Conservation (phyloP, 345 rosid species). For the Raphanus raphanistrum region DNA sequence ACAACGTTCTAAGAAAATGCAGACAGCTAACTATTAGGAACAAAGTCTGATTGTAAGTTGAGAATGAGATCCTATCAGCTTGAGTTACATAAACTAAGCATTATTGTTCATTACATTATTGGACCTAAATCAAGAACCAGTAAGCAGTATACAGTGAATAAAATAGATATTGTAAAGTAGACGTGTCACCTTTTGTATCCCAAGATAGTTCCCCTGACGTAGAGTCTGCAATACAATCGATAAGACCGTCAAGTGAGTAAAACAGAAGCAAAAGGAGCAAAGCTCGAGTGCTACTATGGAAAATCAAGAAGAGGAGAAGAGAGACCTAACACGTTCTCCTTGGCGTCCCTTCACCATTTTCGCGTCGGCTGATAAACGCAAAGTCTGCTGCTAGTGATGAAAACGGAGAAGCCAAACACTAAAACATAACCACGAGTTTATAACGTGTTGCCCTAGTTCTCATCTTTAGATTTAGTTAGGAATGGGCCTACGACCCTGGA, state of each 20-base stretch:
- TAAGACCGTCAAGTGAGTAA: background rate
- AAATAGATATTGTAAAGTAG: background rate
- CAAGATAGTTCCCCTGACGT: conserved; percentile 44
- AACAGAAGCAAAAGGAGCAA: conserved; percentile 21
- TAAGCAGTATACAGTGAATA: background rate
- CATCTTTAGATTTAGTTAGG: background rate
- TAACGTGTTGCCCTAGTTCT: conserved; percentile 11
- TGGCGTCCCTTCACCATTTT: conserved; percentile 79
- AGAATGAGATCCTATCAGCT: background rate
- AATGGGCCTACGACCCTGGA: conserved; percentile 9
- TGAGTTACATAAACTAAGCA: background rate
- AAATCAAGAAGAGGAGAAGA: background rate
- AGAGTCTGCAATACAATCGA: conserved; percentile 38
- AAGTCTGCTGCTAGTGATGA: conserved; percentile 19
- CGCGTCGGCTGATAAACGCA: conserved; percentile 11
- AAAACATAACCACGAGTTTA: background rate
- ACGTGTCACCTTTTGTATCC: conserved; percentile 42
- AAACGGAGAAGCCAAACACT: conserved; percentile 14
- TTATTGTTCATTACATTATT: background rate
- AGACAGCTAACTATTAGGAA: background rate
- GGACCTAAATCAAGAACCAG: background rate
- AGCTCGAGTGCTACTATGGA: background rate
- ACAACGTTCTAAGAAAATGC: background rate
- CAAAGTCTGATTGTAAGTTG: background rate
- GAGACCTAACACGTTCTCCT: conserved; percentile 68